These are phyloP conservation scores for Trichocladium uniseriatum DNA, from an alignment of 495 filamentous ascomycete species.

Conservation along the genomic window DNA sequence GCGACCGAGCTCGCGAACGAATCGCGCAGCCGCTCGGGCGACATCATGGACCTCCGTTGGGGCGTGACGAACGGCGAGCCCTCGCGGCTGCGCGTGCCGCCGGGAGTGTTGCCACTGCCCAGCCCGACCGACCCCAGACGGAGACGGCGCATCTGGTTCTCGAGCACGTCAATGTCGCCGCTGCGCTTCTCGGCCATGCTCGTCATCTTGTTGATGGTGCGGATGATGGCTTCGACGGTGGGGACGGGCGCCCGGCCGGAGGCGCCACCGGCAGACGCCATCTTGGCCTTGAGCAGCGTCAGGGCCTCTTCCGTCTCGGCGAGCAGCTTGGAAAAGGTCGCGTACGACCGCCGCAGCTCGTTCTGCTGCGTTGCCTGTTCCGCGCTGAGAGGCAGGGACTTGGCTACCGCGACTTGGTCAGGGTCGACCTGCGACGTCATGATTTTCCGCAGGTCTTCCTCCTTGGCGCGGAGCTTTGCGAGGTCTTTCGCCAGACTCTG, in stretches of 20 bases:
- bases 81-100: slow-evolving; percentile 42
- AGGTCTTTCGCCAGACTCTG: slow-evolving; percentile 55
- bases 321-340: slow-evolving; percentile 59
- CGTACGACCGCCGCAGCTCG: slow-evolving; percentile 64
- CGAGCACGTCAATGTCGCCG: slow-evolving; percentile 80
- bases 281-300: slow-evolving; percentile 69
- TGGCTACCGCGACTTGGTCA: slow-evolving; percentile 47
- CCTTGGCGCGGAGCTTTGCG: slow-evolving; percentile 55
- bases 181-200: slow-evolving; percentile 77
- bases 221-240: slow-evolving; percentile 83
- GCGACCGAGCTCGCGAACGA: slow-evolving; percentile 38
- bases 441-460: slow-evolving; percentile 62
- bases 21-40: slow-evolving; percentile 45
- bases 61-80: slow-evolving; percentile 55
- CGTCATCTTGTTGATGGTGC: slow-evolving; percentile 88
- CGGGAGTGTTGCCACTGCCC: slow-evolving; percentile 3
- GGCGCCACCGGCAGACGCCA: slow-evolving; percentile 48
- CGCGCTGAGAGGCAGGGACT: slow-evolving; percentile 63
- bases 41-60: slow-evolving; percentile 45
- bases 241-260: slow-evolving; percentile 45
- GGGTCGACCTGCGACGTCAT: slow-evolving; percentile 55
- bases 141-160: slow-evolving; percentile 69
- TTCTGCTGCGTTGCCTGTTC: slow-evolving; percentile 76
- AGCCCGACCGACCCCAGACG: slow-evolving; percentile 42
- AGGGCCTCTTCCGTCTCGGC: slow-evolving; percentile 71